phyloP scores from a whole-genome alignment of 495 filamentous ascomycete species.

The Wilcoxina mikolae region DNA sequence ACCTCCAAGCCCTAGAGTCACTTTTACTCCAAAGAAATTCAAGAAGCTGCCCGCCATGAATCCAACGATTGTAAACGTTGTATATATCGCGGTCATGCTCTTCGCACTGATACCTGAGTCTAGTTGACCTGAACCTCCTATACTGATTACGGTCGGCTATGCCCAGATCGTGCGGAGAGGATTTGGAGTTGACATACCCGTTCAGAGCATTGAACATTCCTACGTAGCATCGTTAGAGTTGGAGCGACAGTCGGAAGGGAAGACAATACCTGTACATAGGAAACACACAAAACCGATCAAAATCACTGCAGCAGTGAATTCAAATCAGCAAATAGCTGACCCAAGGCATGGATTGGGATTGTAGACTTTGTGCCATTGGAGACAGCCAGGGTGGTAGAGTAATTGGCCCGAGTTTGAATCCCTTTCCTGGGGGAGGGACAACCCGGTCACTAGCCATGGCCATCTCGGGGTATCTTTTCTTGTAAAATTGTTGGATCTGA shows the following conservation, averaged over 20 bases:
- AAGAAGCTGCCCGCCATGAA: conserved; percentile 69
- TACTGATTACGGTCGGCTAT: conserved; percentile 28
- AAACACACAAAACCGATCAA: conserved; percentile 6
- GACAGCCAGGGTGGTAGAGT: conserved; percentile 23
- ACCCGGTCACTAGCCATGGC: no score
- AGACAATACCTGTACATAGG: neutral
- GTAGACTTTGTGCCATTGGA: conserved; percentile 22
- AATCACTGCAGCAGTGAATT: conserved; percentile 55
- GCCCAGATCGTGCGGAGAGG: neutral
- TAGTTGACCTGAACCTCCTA: conserved; percentile 61
- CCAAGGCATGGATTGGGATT: no score
- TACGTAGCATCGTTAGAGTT: neutral
- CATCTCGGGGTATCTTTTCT: no score
- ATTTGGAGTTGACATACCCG: conserved; percentile 28
- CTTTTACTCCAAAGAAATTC: conserved; percentile 46
- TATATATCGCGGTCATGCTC: conserved; percentile 59
- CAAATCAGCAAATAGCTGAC: no score
- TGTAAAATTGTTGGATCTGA: no score
- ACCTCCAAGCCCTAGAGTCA: conserved; percentile 67
- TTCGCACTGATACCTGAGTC: conserved; percentile 49
- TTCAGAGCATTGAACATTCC: conserved; percentile 37
- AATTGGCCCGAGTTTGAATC: conserved; percentile 18
- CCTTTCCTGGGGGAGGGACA: no score
- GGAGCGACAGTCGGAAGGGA: no score
- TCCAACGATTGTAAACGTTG: conserved; percentile 70